Evolutionary conservation across 2,329 filamentous ascomycete species (phyloP), one percentile per base, ranked within the genome.

Genomic region (Botryotinia calthae): DNA sequence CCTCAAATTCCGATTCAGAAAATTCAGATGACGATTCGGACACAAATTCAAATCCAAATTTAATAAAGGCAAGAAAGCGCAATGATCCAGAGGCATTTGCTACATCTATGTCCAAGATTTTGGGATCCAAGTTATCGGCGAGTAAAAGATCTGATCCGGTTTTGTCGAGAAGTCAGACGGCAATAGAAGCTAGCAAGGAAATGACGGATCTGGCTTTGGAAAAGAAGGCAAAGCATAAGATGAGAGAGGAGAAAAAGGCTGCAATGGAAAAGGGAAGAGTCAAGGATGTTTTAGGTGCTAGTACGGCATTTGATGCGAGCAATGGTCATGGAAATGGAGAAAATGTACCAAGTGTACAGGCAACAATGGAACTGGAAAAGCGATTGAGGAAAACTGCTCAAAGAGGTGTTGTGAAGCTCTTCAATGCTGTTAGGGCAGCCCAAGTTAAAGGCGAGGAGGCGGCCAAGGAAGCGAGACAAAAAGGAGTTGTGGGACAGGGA

Each of bases 81-180:
- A 97, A 97, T 83, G 95, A 99, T 82, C 95, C 96, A 4, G 86
- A 87, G 76, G 94, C 93, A 70, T 98, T 99, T 82, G 93, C 95
- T 37, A 97, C 91, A 1, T 97, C 94, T 68, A 94, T 99, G 79
- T 92, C 93, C 77, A 97, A 96, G 82, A 98, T 99, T 81, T 87
- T 99, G 62, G 90, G 90, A 72, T 95, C 94, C 67, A 98, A 98
- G 83, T 87, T 98, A 16, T 91, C 94, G 2, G 90, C 89, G 12
- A 88, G 92, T 46, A 94, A 94, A 80, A 92, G 95, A 37, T 87
- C 90, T 71, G 96, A 99, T 81, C 96, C 96, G 0, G 93, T 99
- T n/a, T 87, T 99, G 5, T 91, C 95, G 9, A 91, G 96, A 79
- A 95, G 92, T 81, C 90, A 89, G 74, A 87, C 88, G 18, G 94